Evolutionary conservation across 805 yeast genomes (phyloP).

Genomic region (Candida ficus): DNA sequence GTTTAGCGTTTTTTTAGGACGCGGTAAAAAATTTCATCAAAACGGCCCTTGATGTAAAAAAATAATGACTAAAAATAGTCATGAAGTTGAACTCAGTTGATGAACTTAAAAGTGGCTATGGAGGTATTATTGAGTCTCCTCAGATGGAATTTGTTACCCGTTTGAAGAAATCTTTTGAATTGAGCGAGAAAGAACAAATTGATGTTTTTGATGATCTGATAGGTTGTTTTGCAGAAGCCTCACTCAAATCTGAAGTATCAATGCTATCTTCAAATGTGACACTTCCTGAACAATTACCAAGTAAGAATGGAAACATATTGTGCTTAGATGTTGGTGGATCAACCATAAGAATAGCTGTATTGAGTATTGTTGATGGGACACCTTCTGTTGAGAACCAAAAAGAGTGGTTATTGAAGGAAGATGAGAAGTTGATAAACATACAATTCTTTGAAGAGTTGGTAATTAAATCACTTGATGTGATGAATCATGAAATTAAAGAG

Average conservation of each 20-base stretch:
- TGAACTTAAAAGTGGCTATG: no score
- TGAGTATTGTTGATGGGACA: constrained; percentile 7
- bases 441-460: constrained; percentile 39
- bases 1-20: no score
- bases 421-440: constrained; percentile 33
- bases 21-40: no score
- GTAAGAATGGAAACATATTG: not conserved
- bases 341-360: constrained; percentile 37
- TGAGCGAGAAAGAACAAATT: not conserved
- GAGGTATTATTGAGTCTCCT: no score
- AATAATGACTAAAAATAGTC: no score
- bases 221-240: not conserved
- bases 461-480: constrained; percentile 16
- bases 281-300: constrained; percentile 4
- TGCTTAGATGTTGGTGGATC: constrained; percentile 57
- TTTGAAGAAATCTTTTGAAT: not conserved
- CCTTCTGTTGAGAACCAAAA: constrained; percentile 1
- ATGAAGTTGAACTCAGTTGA: no score
- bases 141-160: not conserved
- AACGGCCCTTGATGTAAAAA: no score
- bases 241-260: constrained; percentile 5
- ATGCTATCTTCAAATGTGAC: constrained; percentile 12
- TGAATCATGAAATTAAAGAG: not conserved
- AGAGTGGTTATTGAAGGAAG: constrained; percentile 15
- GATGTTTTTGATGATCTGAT: not conserved